These are phyloP conservation scores for Pseudoturritis turrita DNA, from an alignment of 345 rosid genomes.

Conservation along the genomic window DNA sequence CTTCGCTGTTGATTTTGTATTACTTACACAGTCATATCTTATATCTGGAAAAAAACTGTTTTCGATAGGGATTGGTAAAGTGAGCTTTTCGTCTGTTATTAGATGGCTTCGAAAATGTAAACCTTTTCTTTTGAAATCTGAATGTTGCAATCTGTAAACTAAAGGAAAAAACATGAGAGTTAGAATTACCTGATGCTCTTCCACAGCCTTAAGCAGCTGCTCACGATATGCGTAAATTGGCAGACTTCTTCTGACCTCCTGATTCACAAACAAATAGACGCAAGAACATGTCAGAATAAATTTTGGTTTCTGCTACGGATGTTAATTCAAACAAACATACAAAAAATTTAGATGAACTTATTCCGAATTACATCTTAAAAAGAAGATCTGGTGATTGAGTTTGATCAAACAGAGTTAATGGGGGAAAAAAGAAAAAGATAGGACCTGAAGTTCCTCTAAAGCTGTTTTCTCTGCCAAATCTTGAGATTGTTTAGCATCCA, in stretches of 20 bases:
- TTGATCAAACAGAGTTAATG: neutral
- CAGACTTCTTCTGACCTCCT: constrained; percentile 83
- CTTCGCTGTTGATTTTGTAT: neutral
- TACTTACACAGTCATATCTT: neutral
- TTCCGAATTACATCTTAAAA: neutral
- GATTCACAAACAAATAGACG: constrained; percentile 21
- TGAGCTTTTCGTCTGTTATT: neutral
- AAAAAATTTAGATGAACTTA: neutral
- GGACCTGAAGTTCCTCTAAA: constrained; percentile 79
- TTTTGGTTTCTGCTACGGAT: neutral
- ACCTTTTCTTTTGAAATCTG: neutral
- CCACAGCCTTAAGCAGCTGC: constrained; percentile 69
- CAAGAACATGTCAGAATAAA: neutral
- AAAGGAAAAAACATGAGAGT: neutral
- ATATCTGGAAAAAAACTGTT: neutral
- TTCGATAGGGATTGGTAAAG: neutral
- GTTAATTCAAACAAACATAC: neutral
- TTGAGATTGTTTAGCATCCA: constrained; percentile 39
- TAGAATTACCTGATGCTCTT: constrained; percentile 62
- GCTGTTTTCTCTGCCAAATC: constrained; percentile 55
- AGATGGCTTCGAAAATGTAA: neutral
- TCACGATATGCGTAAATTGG: constrained; percentile 88
- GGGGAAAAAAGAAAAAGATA: neutral
- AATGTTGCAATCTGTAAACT: neutral
- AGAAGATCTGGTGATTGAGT: neutral